Evolutionary conservation across 1,139 yeast species (phyloP), one percentile per base, ranked within the genome.

Genomic region (Hemisphaericaspora xylofermentans): DNA sequence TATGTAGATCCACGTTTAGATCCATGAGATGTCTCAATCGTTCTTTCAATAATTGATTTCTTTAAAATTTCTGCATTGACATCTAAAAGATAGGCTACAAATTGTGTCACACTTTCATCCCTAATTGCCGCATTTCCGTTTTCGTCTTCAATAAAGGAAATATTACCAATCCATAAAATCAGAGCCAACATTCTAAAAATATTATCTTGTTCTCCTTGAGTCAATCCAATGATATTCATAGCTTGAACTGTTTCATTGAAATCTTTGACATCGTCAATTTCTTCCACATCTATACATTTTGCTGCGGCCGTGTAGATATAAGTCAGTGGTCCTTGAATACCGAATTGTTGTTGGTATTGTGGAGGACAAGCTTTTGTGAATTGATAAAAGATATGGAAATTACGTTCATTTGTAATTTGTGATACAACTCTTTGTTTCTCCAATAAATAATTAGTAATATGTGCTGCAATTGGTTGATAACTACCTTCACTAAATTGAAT

Each of bases 401-500:
- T 93, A 61, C 99, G 80, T 69, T 94, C 99, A 55, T 87, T 83
- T 50, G 80, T 74, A 53, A 91, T 88, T 63, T 94, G 99, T 15
- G 93, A 82, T 12, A 94, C 98, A 26, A 94, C 97, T 61, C 99
- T 78, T 62, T 88, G 96, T 61, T 93, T 94, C 58, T 94, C 99
- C 50, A 94, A 72, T 51, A 94, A 69, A 62, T 94, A 94, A 63
- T 94, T 94, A 47, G 98, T 94, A 56, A 94, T 91, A 60, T 89
- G 93, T 38, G 97, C 98, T 24, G 96, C 91, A 36, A 88, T 83
- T 1, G 98, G 98, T 59, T 87, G 95, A 55, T 82, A 88, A 48
- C 49, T 60, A 41, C 80, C 75, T 15, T 77, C 71, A 61, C 88
- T 87, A 70, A 94, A 94, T 56, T 80, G 82, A 53, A 94, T 94